Base-by-base conservation (phyloP, 495 filamentous ascomycete species). In the Amorphotheca resinae region DNA sequence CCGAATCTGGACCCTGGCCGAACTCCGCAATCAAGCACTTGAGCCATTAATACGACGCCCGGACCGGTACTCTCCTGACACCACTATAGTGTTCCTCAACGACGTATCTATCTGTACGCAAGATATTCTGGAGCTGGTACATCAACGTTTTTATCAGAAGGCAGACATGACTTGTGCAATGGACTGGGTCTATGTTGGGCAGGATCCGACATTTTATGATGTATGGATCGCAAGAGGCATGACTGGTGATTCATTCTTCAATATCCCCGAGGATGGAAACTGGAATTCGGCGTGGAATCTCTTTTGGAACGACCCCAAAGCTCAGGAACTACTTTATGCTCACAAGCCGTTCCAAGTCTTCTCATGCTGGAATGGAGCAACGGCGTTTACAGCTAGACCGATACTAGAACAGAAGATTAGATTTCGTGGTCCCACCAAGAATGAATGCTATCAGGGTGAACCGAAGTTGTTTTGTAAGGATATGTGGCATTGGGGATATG, bases 81-180 rank as follows among this genome's bases (percentile, higher is more conserved):
- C 67, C 6, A 64, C 64, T 0, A 51, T 74, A 9, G 49, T 73
- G 26, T 74, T 73, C 55, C 18, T 69, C 36, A 69, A 72, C 45
- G 69, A 72, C 43, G 61, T 75, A 12, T 60, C 60, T 26, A 38
- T 62, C 15, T 74, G 70, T 49, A 41, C 56, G n/a, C 65, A 73
- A 30, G 70, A 74, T 54, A 64, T 73, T 17, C 62, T 73, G 15
- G 71, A 76, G 49, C 45, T 76, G 0, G 42, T 67, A 1, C 66
- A 68, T 42, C 68, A 73, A 43, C 61, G 59, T 16, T 31, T 21
- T 4, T 42, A 36, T 9, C 70, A 68, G 15, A 44, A 53, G 8
- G 71, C 72, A 11, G 60, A 72, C 53, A 69, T 73, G 66, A 62
- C 59, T 3, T 76, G 71, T 51, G 66, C 59, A 7, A 68, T 76